A percentile compares a stretch with the other conserved stretches of the same genome.
phyloP scores from a whole-genome alignment of 179 eudicot genomes.

The Pouteria campechiana region DNA sequence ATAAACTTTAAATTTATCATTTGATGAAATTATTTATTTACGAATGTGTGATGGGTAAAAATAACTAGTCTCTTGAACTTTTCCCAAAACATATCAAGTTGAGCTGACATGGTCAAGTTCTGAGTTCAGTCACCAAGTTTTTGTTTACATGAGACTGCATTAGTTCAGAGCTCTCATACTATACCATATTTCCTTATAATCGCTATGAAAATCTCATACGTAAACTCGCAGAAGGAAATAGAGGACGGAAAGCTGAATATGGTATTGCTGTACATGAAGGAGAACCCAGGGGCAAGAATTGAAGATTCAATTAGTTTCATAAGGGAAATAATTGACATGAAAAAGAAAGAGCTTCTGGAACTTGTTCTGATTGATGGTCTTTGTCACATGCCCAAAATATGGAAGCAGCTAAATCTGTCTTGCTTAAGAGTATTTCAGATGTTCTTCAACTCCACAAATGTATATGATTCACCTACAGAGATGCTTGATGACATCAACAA shows the following conservation, averaged over 20 bases:
- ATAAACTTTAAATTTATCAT: too few relatives aligned
- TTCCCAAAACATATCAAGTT: too few relatives aligned
- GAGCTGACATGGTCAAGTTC: too few relatives aligned
- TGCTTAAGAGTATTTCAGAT: constrained; percentile 28
- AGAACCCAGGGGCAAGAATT: constrained; percentile 10
- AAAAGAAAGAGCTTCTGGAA: constrained; percentile 17
- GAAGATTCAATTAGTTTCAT: constrained; percentile 21
- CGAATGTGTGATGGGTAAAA: too few relatives aligned
- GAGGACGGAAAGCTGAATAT: constrained; percentile 27
- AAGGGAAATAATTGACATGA: constrained; percentile 5
- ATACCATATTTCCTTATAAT: too few relatives aligned
- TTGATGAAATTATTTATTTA: too few relatives aligned
- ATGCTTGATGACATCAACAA: constrained; percentile 20
- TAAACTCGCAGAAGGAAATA: constrained; percentile 27
- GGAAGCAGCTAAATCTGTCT: constrained; percentile 17
- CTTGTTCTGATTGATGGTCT: constrained; percentile 9
- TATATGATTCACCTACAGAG: constrained; percentile 18
- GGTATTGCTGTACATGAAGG: constrained; percentile 18
- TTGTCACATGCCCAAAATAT: constrained; percentile 11
- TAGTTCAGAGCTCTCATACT: too few relatives aligned
- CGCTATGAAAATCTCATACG: too few relatives aligned
- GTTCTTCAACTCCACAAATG: constrained; percentile 25
- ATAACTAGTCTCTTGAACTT: too few relatives aligned
- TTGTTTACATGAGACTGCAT: too few relatives aligned
- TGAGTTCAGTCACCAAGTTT: too few relatives aligned